Percentiles rank a stretch among this genome's conserved stretches.
phyloP scores from a whole-genome alignment of 306 rosid species.

The Quercus rubra region DNA sequence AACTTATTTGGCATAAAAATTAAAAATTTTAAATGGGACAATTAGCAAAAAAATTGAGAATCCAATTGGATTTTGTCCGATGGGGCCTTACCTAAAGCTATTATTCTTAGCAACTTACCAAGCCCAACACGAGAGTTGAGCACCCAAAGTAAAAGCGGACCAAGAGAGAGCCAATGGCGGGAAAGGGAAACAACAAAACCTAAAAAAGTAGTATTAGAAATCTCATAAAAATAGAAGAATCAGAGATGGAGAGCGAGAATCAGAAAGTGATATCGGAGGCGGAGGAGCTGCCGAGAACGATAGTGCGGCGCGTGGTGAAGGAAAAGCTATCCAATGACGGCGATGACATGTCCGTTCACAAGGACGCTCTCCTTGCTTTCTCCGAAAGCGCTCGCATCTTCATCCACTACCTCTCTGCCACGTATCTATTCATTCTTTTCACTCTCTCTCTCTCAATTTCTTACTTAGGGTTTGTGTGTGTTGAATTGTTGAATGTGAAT shows the following conservation, averaged over 20 bases:
- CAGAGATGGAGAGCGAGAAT: slow-evolving; percentile 29
- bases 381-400: slow-evolving; percentile 87
- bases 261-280: slow-evolving; percentile 38
- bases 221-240: slow-evolving; percentile 1
- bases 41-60: too few relatives aligned
- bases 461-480: too few relatives aligned
- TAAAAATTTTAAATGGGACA: too few relatives aligned
- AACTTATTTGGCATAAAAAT: too few relatives aligned
- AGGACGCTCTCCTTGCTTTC: slow-evolving; percentile 78
- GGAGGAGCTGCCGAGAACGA: slow-evolving; percentile 76
- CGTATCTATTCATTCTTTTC: slow-evolving; percentile 32
- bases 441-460: background rate
- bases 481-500: background rate
- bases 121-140: too few relatives aligned
- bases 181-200: slow-evolving; percentile 1
- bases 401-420: slow-evolving; percentile 91
- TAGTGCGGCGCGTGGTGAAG: slow-evolving; percentile 93
- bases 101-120: too few relatives aligned
- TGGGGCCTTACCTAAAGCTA: too few relatives aligned
- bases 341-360: slow-evolving; percentile 62
- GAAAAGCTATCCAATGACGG: slow-evolving; percentile 62
- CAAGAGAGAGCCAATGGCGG: too few relatives aligned
- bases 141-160: too few relatives aligned
- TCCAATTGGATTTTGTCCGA: too few relatives aligned
- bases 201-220: too few relatives aligned